A percentile compares a stretch with the other conserved stretches of the same genome.
Evolutionary conservation across 2,329 filamentous ascomycete genomes (phyloP).

Genomic region (Fusarium temperatum): DNA sequence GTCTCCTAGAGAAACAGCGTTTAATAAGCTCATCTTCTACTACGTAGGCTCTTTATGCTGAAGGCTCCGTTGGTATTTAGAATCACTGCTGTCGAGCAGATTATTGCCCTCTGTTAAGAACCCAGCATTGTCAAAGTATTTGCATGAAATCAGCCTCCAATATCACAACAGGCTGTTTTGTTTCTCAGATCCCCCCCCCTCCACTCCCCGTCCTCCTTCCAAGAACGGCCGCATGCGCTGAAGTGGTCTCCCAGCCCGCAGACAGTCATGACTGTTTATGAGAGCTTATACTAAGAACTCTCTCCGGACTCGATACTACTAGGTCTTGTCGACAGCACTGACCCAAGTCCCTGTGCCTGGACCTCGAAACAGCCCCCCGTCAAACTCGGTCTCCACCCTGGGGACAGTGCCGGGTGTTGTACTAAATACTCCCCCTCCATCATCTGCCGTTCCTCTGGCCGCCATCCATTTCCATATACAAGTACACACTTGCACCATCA

Average conservation of each 20-base stretch:
- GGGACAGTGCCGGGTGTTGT: constrained; percentile 60
- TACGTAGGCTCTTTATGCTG: constrained; percentile 18
- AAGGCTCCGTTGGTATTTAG: constrained; percentile 1
- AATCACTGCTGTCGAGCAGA: constrained; percentile 10
- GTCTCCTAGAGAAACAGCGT: constrained; percentile 30
- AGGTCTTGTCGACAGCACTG: constrained; percentile 39
- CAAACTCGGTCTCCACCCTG: constrained; percentile 52
- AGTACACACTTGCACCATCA: constrained; percentile 58
- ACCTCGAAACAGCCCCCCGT: constrained; percentile 49
- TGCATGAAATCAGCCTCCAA: constrained; percentile 36
- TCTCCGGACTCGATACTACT: constrained; percentile 45
- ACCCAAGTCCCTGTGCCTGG: constrained; percentile 51
- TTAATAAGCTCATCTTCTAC: constrained; percentile 33
- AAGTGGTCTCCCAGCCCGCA: constrained; percentile 41
- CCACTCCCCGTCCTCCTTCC: constrained; percentile 56
- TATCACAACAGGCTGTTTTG: constrained; percentile 40
- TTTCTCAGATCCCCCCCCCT: constrained; percentile 42
- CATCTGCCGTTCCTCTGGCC: constrained; percentile 54
- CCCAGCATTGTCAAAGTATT: constrained; percentile 32
- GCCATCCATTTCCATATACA: constrained; percentile 56
- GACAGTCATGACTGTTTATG: constrained; percentile 37
- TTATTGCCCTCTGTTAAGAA: constrained; percentile 36
- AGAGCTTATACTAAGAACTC: constrained; percentile 35
- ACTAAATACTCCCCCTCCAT: constrained; percentile 60
- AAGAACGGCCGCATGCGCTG: constrained; percentile 58